Conservation (phyloP, 2,329 filamentous ascomycete species). For the Trichophyton verrucosum region DNA sequence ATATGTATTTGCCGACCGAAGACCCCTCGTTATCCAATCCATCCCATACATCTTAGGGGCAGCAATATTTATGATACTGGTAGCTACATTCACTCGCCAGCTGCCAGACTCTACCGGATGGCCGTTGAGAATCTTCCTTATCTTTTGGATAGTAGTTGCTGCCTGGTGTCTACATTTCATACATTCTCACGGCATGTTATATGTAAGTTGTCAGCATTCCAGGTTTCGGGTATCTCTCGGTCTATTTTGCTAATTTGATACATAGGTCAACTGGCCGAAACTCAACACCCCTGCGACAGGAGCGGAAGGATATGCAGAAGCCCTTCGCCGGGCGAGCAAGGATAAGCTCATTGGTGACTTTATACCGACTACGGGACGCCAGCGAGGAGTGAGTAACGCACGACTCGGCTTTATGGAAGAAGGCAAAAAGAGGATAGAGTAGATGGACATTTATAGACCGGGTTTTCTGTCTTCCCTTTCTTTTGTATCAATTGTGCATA, state of each 20-base stretch:
- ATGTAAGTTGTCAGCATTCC: slow-evolving; percentile 50
- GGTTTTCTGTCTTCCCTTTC: background rate
- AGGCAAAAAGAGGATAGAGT: slow-evolving; percentile 94
- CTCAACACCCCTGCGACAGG: slow-evolving; percentile 81
- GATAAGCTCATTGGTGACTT: slow-evolving; percentile 69
- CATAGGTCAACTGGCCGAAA: slow-evolving; percentile 96
- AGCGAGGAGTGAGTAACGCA: slow-evolving; percentile 71
- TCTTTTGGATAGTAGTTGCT: slow-evolving; percentile 62
- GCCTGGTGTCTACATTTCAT: slow-evolving; percentile 68
- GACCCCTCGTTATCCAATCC: slow-evolving; percentile 81
- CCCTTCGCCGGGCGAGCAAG: slow-evolving; percentile 67
- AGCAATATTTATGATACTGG: slow-evolving; percentile 68
- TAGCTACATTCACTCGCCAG: slow-evolving; percentile 60
- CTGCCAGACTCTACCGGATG: slow-evolving; percentile 63
- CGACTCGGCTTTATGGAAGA: slow-evolving; percentile 80
- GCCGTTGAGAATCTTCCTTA: slow-evolving; percentile 66
- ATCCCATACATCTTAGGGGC: slow-evolving; percentile 83
- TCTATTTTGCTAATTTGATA: background rate
- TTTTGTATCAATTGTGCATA: background rate
- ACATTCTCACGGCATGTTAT: slow-evolving; percentile 74
- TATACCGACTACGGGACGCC: slow-evolving; percentile 51
- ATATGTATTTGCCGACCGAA: slow-evolving; percentile 67
- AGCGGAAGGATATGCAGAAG: slow-evolving; percentile 77
- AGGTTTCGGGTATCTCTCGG: background rate
- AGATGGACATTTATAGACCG: slow-evolving; percentile 8